phyloP scores from a whole-genome alignment of 2,329 filamentous ascomycete species.

The Pestalotiopsis sp. region DNA sequence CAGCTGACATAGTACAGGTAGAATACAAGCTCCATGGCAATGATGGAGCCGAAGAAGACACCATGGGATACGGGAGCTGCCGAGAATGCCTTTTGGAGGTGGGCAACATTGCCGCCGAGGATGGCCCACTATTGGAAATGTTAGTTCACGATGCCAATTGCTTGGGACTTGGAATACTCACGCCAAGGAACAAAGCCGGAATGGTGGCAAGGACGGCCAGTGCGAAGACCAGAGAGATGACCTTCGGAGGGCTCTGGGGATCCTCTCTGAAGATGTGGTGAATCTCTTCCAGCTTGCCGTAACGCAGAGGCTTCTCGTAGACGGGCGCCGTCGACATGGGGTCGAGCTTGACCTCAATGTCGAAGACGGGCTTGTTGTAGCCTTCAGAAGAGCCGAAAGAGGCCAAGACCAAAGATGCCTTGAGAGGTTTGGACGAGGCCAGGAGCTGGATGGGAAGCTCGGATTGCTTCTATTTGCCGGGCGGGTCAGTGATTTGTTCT shows the following conservation, averaged over 20 bases:
- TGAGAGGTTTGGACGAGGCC: slow-evolving; percentile 66
- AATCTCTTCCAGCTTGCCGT: slow-evolving; percentile 83
- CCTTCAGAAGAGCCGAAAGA: slow-evolving; percentile 79
- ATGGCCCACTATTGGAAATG: slow-evolving; percentile 66
- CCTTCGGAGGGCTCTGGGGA: slow-evolving; percentile 76
- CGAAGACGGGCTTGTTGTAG: slow-evolving; percentile 72
- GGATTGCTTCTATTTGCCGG: slow-evolving; percentile 70
- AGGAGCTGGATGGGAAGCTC: slow-evolving; percentile 87
- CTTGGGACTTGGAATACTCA: slow-evolving; percentile 45
- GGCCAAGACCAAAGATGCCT: slow-evolving; percentile 81
- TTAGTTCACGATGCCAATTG: slow-evolving; percentile 18
- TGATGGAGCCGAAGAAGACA: slow-evolving; percentile 83
- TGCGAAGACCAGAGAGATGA: slow-evolving; percentile 80
- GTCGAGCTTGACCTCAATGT: slow-evolving; percentile 69
- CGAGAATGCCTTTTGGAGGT: slow-evolving; percentile 75
- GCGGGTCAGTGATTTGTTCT: slow-evolving; percentile 28
- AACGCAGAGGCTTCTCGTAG: slow-evolving; percentile 74
- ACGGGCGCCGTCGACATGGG: slow-evolving; percentile 60
- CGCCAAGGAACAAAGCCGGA: slow-evolving; percentile 71
- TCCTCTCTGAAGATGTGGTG: slow-evolving; percentile 87
- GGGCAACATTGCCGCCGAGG: slow-evolving; percentile 81
- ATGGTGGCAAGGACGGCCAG: slow-evolving; percentile 73
- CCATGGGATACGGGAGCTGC: slow-evolving; percentile 79
- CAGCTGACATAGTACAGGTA: slow-evolving; percentile 92
- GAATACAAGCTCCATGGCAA: slow-evolving; percentile 89